Evolutionary conservation across 2,329 filamentous ascomycete genomes (phyloP).

Genomic region (Juglanconis sp.): DNA sequence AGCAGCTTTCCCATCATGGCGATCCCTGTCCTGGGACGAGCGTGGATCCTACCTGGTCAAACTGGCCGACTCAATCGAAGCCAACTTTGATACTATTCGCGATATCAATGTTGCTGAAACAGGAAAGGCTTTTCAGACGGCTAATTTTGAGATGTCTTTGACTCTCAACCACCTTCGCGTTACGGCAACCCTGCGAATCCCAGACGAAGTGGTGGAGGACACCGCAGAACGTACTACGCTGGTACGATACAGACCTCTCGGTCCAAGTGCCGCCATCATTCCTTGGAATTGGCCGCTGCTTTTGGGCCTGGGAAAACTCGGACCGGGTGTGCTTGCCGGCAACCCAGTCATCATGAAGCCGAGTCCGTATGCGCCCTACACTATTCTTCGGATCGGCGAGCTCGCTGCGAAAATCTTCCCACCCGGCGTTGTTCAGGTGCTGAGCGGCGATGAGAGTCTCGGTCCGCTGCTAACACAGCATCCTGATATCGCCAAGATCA

Average conservation of each 20-base stretch:
- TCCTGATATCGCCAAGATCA: conserved; percentile 58
- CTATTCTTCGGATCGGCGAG: conserved; percentile 57
- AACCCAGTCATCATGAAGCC: conserved; percentile 51
- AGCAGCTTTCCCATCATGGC: conserved; percentile 45
- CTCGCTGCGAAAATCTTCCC: conserved; percentile 56
- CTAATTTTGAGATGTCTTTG: conserved; percentile 16
- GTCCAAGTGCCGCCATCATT: conserved; percentile 43
- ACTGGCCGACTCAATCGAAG: conserved; percentile 17
- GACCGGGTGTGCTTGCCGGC: conserved; percentile 54
- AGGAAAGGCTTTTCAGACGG: conserved; percentile 18
- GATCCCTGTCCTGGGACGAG: conserved; percentile 15
- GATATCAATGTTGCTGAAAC: conserved; percentile 17
- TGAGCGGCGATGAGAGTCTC: conserved; percentile 59
- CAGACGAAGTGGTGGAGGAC: conserved; percentile 18
- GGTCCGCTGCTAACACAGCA: conserved; percentile 59
- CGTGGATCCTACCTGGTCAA: conserved; percentile 4
- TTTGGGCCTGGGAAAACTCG: conserved; percentile 42
- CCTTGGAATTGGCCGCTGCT: conserved; percentile 43
- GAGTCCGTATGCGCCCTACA: conserved; percentile 57
- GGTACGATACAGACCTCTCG: conserved; percentile 28
- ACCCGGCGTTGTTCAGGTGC: conserved; percentile 58
- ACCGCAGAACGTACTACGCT: conserved; percentile 6
- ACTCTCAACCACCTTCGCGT: conserved; percentile 11
- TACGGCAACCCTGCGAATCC: conserved; percentile 13
- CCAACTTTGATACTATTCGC: conserved; percentile 15